Percentiles rank a stretch among this genome's conserved stretches.
phyloP scores from a whole-genome alignment of 2,329 filamentous ascomycete species.

The Periconia sp. region DNA sequence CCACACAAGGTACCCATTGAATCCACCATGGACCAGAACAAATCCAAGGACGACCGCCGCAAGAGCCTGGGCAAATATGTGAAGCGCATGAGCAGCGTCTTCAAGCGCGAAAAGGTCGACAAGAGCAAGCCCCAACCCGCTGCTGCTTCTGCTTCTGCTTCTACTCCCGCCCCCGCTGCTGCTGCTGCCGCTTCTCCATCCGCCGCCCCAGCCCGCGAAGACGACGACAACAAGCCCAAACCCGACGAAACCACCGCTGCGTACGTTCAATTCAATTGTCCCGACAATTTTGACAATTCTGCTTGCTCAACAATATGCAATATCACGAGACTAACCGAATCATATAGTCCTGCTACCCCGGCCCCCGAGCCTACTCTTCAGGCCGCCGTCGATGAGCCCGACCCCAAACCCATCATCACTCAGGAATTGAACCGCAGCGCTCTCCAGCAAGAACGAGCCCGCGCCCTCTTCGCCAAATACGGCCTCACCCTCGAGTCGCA shows the following conservation, averaged over 20 bases:
- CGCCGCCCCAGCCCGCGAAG: too few relatives aligned
- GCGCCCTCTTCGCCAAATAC: conserved; percentile 46
- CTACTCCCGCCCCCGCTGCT: conserved; percentile 1
- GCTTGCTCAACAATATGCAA: too few relatives aligned
- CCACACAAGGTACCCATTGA: not conserved
- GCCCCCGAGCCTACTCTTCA: conserved; percentile 11
- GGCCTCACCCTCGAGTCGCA: conserved; percentile 45
- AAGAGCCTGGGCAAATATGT: conserved; percentile 43
- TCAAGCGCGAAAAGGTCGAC: conserved; percentile 36
- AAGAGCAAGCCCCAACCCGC: conserved; percentile 11
- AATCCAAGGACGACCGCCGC: conserved; percentile 29
- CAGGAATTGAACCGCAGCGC: conserved; percentile 33
- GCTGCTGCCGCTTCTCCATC: not conserved
- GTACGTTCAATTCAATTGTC: conserved; percentile 12
- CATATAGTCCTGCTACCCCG: conserved; percentile 1
- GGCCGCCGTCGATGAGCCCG: conserved; percentile 10
- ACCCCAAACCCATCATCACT: conserved; percentile 3
- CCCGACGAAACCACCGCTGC: conserved; percentile 7
- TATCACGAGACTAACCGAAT: not conserved
- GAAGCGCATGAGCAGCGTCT: conserved; percentile 44
- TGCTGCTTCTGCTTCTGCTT: not conserved
- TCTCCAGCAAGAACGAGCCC: conserved; percentile 43
- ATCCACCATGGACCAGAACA: conserved; percentile 14
- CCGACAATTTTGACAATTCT: too few relatives aligned
- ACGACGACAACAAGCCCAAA: not conserved